Evolutionary conservation across 2,329 filamentous ascomycete species (phyloP).

Genomic region (Intubia oerlemansii): DNA sequence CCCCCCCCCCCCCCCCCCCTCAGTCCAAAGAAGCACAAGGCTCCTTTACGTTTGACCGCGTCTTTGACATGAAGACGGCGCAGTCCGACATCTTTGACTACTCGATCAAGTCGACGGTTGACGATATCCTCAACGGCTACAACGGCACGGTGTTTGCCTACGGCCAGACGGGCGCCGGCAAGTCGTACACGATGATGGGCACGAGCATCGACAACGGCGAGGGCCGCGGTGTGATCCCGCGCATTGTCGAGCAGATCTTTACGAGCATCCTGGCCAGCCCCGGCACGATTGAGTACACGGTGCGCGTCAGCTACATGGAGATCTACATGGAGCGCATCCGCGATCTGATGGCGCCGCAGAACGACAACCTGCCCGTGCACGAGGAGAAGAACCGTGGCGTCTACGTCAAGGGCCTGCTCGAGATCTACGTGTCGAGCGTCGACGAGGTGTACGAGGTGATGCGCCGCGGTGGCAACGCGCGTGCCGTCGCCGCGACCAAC

Average conservation of each 20-base stretch:
- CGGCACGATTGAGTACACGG: conserved; percentile 93
- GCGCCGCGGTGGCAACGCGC: conserved; percentile 70
- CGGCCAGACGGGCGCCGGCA: conserved; percentile 93
- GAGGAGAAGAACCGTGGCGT: conserved; percentile 93
- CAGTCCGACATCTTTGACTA: conserved; percentile 96
- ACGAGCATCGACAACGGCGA: conserved; percentile 80
- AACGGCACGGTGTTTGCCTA: conserved; percentile 98
- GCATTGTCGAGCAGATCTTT: conserved; percentile 96
- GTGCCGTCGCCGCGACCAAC: conserved; percentile 90
- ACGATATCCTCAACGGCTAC: conserved; percentile 97
- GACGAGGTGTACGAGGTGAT: conserved; percentile 95
- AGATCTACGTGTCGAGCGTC: conserved; percentile 89
- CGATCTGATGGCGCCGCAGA: conserved; percentile 76
- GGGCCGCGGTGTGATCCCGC: conserved; percentile 82
- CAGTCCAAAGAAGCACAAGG: conserved; percentile 68
- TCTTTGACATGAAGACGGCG: conserved; percentile 83
- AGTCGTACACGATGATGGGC: conserved; percentile 98
- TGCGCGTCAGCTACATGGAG: conserved; percentile 97
- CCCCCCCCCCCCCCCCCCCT: not conserved
- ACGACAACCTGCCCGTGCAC: conserved; percentile 93
- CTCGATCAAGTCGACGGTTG: conserved; percentile 86
- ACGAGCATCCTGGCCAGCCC: conserved; percentile 82
- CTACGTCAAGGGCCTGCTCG: conserved; percentile 85
- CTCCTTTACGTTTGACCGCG: conserved; percentile 88
- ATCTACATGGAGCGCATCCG: conserved; percentile 99